Base-by-base conservation (phyloP, 208 protist genomes). In the Paratrypanosoma confusum region DNA sequence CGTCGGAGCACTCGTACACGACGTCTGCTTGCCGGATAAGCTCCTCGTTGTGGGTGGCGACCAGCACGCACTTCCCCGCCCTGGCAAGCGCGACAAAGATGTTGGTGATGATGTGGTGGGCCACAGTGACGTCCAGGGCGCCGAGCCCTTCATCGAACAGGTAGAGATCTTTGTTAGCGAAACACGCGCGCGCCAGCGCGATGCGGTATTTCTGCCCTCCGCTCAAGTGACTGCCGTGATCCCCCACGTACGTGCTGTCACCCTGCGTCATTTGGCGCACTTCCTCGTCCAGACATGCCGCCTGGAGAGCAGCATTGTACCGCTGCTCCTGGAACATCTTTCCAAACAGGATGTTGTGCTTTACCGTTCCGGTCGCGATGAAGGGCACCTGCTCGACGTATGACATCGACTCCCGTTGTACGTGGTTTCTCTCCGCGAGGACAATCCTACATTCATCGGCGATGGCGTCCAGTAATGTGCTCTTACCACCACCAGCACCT, bases 81-180 rank as follows among this genome's bases (percentile, higher is more conserved):
- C 13, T 26, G 22, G 18, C 33, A 13, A 37, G 24, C 17, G 21
- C 65, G 0, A 70, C 32, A 3, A 86, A 28, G 8, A 67, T 44
- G 25, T 82, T 67, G 1, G 39, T 29, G 38, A 90, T 43, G 1
- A 93, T 47, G 0, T 42, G 37, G 5, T 61, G 20, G 29, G 68
- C 75, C 5, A 96, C 87, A 29, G 90, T 62, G 17, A 72, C 83
- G 65, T 97, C 95, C 17, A 97, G 82, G 22, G 93, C 87, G 14
- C 66, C 77, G 20, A 97, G 81, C 31, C 84, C 77, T 51, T 96
- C 88, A 50, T 97, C 94, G 8, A 97, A 52, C 21, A 97, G 38
- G 57, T 89, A 87, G 50, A 93, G 41, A 14, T 91, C 84, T 18
- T 60, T 50, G 56, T 89, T 49, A 1, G 76, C 66, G 63, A 95